Percentiles rank a stretch among this genome's conserved stretches.
These are phyloP conservation scores for Cladobotryum protrusum DNA, from an alignment of 2,329 filamentous ascomycete species.

Conservation along the genomic window DNA sequence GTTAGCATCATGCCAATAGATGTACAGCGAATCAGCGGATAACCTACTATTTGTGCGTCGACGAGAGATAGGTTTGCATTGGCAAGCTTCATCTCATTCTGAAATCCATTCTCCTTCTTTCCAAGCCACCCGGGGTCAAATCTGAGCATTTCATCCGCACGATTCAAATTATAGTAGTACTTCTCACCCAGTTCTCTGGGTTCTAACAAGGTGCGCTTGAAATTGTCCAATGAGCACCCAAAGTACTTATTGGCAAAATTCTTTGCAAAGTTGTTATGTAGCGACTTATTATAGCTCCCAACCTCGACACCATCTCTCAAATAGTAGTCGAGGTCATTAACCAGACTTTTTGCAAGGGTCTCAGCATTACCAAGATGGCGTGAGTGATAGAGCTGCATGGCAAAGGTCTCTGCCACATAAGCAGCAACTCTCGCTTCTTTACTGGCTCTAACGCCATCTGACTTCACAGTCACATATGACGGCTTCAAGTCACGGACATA, in stretches of 20 bases:
- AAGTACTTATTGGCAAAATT: constrained; percentile 78
- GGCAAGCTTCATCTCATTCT: constrained; percentile 74
- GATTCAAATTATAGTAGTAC: constrained; percentile 78
- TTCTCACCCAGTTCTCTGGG: constrained; percentile 61
- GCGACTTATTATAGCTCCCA: constrained; percentile 77
- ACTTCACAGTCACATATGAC: constrained; percentile 45
- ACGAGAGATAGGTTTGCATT: constrained; percentile 90
- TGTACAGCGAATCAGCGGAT: background rate
- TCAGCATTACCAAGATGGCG: constrained; percentile 66
- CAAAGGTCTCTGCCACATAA: constrained; percentile 78
- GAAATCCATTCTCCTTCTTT: constrained; percentile 64
- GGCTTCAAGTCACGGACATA: constrained; percentile 59
- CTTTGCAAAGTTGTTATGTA: constrained; percentile 77
- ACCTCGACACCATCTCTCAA: constrained; percentile 70
- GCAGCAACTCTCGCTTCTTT: constrained; percentile 68
- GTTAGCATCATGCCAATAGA: too few relatives aligned
- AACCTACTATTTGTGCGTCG: constrained; percentile 76
- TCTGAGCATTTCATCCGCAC: constrained; percentile 68
- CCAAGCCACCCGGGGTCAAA: constrained; percentile 76
- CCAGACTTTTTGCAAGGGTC: constrained; percentile 62
- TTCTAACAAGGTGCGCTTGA: constrained; percentile 69
- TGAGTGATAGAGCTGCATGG: constrained; percentile 83
- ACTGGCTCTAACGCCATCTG: constrained; percentile 51
- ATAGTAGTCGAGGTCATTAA: constrained; percentile 73
- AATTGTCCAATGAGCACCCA: constrained; percentile 65